These are phyloP conservation scores for Oropetium thomaeum DNA, from an alignment of 176 grass and related monocot species.

Conservation along the genomic window DNA sequence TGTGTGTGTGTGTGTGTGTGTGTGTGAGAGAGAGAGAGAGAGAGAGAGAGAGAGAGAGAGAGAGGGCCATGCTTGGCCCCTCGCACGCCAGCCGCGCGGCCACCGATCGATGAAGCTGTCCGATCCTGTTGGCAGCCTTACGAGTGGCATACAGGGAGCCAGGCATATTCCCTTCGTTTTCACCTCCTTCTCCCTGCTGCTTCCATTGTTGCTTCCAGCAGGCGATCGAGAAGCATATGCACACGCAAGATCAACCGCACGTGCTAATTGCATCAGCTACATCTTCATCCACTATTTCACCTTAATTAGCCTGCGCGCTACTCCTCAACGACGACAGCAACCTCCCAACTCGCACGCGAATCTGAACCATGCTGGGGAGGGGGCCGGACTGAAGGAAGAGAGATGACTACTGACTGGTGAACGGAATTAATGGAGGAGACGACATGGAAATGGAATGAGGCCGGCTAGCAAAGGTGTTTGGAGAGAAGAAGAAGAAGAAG, in stretches of 20 bases:
- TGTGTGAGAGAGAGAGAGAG: constrained; percentile 9
- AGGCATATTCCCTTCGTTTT: constrained; percentile 48
- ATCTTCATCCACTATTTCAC: too few species aligned
- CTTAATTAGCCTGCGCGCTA: too few species aligned
- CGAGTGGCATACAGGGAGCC: constrained; percentile 77
- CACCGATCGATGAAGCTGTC: constrained; percentile 15
- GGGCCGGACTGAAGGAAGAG: background rate
- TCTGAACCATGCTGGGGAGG: background rate
- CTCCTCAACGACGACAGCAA: too few species aligned
- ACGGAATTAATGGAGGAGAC: background rate
- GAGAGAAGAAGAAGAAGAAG: too few species aligned
- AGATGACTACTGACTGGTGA: background rate
- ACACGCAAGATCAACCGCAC: background rate
- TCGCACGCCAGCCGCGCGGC: constrained; percentile 62
- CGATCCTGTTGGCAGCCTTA: constrained; percentile 23
- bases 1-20: too few species aligned
- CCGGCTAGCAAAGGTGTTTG: background rate
- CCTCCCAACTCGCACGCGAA: background rate
- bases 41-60: constrained; percentile 35
- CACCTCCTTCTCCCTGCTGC: constrained; percentile 19
- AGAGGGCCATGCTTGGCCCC: constrained; percentile 63
- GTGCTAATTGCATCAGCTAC: background rate
- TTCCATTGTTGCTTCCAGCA: background rate
- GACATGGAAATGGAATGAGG: background rate
- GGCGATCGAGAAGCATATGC: background rate